phyloP scores from a whole-genome alignment of 306 rosid genomes.

The Cercis canadensis region DNA sequence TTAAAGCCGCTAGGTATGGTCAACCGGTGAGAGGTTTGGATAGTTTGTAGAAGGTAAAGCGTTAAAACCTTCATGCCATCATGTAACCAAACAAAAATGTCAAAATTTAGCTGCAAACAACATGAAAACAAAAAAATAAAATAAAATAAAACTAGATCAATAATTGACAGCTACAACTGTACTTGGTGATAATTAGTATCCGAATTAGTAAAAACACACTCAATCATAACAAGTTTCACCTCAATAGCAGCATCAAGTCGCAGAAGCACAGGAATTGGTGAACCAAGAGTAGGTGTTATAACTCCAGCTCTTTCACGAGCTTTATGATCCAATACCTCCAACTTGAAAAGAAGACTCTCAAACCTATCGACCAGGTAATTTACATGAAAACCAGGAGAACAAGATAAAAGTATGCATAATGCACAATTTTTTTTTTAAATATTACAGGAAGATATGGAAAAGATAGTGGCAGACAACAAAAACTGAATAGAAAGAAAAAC shows the following conservation, averaged over 20 bases:
- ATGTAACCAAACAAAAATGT: too few relatives aligned
- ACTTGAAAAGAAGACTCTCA: conserved; percentile 83
- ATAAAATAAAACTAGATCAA: too few relatives aligned
- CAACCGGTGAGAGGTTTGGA: too few relatives aligned
- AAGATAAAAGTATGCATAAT: conserved; percentile 14
- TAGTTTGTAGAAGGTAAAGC: too few relatives aligned
- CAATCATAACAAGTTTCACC: conserved; percentile 52
- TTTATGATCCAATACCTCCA: conserved; percentile 97
- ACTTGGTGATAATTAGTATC: too few relatives aligned
- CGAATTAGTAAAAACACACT: conserved; percentile 4
- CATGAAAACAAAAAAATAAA: too few relatives aligned
- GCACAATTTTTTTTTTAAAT: conserved; percentile 12
- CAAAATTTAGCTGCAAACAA: too few relatives aligned
- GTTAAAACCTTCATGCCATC: too few relatives aligned
- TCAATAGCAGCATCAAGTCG: conserved; percentile 82
- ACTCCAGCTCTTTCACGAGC: conserved; percentile 97
- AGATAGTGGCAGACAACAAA: conserved; percentile 6
- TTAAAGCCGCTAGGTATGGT: too few relatives aligned
- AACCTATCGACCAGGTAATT: conserved; percentile 59
- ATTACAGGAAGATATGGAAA: conserved; percentile 24
- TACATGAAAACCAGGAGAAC: conserved; percentile 36
- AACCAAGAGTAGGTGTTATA: conserved; percentile 86
- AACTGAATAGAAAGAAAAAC: neutral
- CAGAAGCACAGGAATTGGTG: conserved; percentile 79
- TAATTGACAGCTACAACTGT: too few relatives aligned